phyloP scores from a whole-genome alignment of 345 rosid genomes.

The Excoecaria agallocha region DNA sequence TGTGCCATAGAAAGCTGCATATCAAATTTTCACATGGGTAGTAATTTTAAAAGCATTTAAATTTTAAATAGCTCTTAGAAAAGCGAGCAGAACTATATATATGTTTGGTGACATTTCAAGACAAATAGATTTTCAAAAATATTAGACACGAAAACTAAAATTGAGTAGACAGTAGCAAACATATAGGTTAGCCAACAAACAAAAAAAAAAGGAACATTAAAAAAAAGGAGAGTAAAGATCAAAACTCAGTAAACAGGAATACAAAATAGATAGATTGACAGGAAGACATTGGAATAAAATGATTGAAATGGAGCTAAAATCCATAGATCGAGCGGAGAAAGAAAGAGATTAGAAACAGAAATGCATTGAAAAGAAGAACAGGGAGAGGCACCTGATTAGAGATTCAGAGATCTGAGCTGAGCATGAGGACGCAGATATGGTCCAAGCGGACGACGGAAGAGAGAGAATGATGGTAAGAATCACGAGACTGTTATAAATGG shows the following conservation, averaged over 20 bases:
- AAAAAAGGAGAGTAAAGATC: background rate
- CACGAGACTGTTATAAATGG: conserved; percentile 38
- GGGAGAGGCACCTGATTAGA: background rate
- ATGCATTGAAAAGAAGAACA: background rate
- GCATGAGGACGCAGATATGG: background rate
- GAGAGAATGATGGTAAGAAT: conserved; percentile 20
- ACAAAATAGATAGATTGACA: background rate
- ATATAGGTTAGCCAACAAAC: too few relatives aligned
- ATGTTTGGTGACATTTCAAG: too few relatives aligned
- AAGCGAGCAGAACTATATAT: too few relatives aligned
- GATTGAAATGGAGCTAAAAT: background rate
- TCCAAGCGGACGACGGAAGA: background rate
- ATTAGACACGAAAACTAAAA: too few relatives aligned
- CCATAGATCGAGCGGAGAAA: background rate
- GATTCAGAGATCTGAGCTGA: conserved; percentile 27
- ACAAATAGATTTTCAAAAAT: too few relatives aligned
- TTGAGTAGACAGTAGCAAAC: too few relatives aligned
- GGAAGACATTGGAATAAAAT: background rate
- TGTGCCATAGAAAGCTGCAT: conserved; percentile 41
- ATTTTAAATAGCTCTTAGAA: too few relatives aligned
- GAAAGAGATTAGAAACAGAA: background rate
- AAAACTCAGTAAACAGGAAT: background rate
- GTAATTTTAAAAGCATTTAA: too few relatives aligned
- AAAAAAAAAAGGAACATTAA: too few relatives aligned
- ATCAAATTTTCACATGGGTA: conserved; percentile 25